These are phyloP conservation scores for Fusarium neocosmosporiellum DNA, from an alignment of 2,329 filamentous ascomycete genomes.

Conservation along the genomic window DNA sequence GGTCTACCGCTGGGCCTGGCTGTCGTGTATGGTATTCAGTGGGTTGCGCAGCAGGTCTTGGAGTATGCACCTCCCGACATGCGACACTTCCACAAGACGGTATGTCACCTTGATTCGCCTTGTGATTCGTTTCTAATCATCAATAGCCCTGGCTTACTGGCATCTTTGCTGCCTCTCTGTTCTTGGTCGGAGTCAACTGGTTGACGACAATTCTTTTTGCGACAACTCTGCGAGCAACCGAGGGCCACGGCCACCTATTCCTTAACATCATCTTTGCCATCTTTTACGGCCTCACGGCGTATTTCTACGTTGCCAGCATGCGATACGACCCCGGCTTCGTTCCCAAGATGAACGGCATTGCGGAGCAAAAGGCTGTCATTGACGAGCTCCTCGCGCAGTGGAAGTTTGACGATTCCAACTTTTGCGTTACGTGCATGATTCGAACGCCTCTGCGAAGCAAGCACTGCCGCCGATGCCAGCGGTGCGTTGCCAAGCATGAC, in stretches of 20 bases:
- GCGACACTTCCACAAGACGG: slow-evolving; percentile 89
- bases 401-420: slow-evolving; percentile 95
- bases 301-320: slow-evolving; percentile 92
- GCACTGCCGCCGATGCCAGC: slow-evolving; percentile 90
- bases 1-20: slow-evolving; percentile 78
- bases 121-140: slow-evolving; percentile 9
- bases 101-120: slow-evolving; percentile 55
- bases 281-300: slow-evolving; percentile 74
- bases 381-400: slow-evolving; percentile 85
- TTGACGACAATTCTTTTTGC: slow-evolving; percentile 67
- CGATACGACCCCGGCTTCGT: slow-evolving; percentile 90
- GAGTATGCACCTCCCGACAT: slow-evolving; percentile 89
- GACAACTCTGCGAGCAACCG: slow-evolving; percentile 31
- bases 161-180: slow-evolving; percentile 89
- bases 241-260: slow-evolving; percentile 66
- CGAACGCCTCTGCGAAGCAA: slow-evolving; percentile 93
- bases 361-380: slow-evolving; percentile 89
- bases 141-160: slow-evolving; percentile 87
- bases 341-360: slow-evolving; percentile 88
- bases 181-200: slow-evolving; percentile 83
- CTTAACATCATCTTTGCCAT: slow-evolving; percentile 80
- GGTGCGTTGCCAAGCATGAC: slow-evolving; percentile 96
- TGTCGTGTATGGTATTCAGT: slow-evolving; percentile 78
- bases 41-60: slow-evolving; percentile 79
- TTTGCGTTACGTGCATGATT: slow-evolving; percentile 95